phyloP scores from a whole-genome alignment of 108 stramenopile genomes.

The Pseudonitzschia pungens region DNA sequence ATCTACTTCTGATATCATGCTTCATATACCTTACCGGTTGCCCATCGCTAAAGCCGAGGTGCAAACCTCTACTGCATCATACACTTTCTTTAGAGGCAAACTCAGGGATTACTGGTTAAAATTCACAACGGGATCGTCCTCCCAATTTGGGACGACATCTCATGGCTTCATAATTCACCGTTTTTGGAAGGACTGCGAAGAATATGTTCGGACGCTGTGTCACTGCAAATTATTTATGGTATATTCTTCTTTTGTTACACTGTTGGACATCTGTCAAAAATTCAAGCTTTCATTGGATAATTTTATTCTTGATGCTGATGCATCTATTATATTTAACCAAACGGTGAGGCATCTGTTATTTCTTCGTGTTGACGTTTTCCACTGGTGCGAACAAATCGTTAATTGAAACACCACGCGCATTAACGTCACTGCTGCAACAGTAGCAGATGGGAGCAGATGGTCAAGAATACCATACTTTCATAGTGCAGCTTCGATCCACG shows the following conservation, averaged over 20 bases:
- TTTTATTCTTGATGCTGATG: neutral
- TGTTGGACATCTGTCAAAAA: neutral
- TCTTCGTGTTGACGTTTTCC: neutral
- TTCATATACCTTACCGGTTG: too few relatives aligned
- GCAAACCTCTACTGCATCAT: too few relatives aligned
- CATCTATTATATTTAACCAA: neutral
- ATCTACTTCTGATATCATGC: too few relatives aligned
- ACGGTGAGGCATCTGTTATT: neutral
- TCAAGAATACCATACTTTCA: neutral
- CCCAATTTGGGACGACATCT: too few relatives aligned
- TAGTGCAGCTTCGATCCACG: neutral
- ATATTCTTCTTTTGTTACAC: neutral
- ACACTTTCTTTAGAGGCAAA: too few relatives aligned
- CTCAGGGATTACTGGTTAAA: too few relatives aligned
- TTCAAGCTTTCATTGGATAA: neutral
- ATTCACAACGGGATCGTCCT: too few relatives aligned
- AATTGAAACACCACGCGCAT: neutral
- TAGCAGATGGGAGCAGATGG: constrained; percentile 7
- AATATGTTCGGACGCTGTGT: neutral
- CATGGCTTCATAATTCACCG: too few relatives aligned
- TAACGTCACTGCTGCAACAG: neutral
- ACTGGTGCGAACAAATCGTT: neutral
- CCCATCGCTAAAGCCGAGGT: too few relatives aligned
- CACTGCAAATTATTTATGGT: neutral
- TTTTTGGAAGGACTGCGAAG: too few relatives aligned